These are phyloP conservation scores for Cicer cuneatum DNA, from an alignment of 306 rosid species.

Conservation along the genomic window DNA sequence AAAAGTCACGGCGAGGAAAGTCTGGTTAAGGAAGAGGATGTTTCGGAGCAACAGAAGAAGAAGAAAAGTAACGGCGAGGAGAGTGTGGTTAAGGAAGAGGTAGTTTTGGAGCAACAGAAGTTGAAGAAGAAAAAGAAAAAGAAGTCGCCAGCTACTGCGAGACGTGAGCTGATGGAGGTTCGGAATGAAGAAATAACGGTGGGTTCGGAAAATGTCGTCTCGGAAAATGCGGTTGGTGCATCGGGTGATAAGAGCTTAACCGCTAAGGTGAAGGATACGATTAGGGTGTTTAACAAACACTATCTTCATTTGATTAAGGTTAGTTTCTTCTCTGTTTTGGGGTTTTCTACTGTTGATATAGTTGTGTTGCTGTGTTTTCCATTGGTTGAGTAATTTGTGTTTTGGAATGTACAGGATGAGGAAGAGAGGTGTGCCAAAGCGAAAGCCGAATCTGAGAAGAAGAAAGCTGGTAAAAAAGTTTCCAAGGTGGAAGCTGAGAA, in stretches of 20 bases:
- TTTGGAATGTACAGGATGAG: slow-evolving; percentile 61
- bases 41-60: background rate
- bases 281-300: slow-evolving; percentile 77
- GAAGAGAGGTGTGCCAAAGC: slow-evolving; percentile 59
- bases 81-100: slow-evolving; percentile 32
- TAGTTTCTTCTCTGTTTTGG: slow-evolving; percentile 15
- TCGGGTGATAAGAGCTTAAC: slow-evolving; percentile 60
- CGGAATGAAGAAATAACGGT: background rate
- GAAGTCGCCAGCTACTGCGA: background rate
- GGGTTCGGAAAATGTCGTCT: slow-evolving; percentile 31
- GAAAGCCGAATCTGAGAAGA: slow-evolving; percentile 43
- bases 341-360: slow-evolving; percentile 16
- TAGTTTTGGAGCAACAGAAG: background rate
- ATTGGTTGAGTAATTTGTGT: background rate
- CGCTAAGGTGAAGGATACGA: slow-evolving; percentile 72
- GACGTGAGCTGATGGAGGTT: background rate
- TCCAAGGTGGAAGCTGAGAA: background rate
- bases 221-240: slow-evolving; percentile 36
- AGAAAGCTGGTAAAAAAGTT: slow-evolving; percentile 43
- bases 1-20: background rate
- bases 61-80: background rate
- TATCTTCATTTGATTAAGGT: slow-evolving; percentile 90
- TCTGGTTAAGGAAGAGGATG: slow-evolving; percentile 1
- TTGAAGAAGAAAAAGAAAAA: background rate
- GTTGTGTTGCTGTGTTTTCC: background rate